Base-by-base conservation (phyloP, 441 rosid genomes). In the Metrosideros polymorpha region DNA sequence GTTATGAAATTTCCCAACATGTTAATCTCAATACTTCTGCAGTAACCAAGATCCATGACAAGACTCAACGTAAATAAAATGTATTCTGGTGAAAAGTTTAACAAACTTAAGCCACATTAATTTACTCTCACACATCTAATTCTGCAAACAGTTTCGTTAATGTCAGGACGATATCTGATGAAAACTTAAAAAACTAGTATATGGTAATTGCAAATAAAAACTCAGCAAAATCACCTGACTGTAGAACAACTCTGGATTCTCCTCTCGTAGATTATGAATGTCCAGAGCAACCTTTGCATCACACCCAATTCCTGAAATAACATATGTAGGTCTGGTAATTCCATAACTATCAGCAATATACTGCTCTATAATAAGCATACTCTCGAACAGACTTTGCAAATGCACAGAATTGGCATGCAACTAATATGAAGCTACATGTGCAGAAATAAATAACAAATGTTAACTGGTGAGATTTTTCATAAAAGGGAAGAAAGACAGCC, bases 271-370 rank as follows among this genome's bases (percentile, higher is more conserved):
- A 90, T 94, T 98, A 92, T 96, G 99, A 90, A 96, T 98, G 85
- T 98, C 99, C 90, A 98, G 89, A 85, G 99, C 99, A 47, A 98
- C 98, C 94, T 96, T 98, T 6, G 99, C 99, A 93, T 98, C 99
- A 92, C 98, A 96, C 12, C 99, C 99, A 84, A 96, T 91, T 85
- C 99, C 99, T 98, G 92, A 86, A 84, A 89, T 25, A 75, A 90
- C 83, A 55, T 24, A 79, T 6, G 45, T n/a, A 86, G 24, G 51
- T 54, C 84, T 56, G 88, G 52, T 50, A 82, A 84, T 83, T 55
- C 66, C 47, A 82, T 52, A 43, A 63, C 43, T 32, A 63, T 32
- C 19, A 18, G 43, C 76, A 63, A 32, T 24, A 71, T 39, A 22
- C 79, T 71, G 79, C 79, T 71, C 79, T 39, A 71, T 35, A 35